Evolutionary conservation across 495 filamentous ascomycete genomes (phyloP).

Genomic region (Trichocladium uniseriatum): DNA sequence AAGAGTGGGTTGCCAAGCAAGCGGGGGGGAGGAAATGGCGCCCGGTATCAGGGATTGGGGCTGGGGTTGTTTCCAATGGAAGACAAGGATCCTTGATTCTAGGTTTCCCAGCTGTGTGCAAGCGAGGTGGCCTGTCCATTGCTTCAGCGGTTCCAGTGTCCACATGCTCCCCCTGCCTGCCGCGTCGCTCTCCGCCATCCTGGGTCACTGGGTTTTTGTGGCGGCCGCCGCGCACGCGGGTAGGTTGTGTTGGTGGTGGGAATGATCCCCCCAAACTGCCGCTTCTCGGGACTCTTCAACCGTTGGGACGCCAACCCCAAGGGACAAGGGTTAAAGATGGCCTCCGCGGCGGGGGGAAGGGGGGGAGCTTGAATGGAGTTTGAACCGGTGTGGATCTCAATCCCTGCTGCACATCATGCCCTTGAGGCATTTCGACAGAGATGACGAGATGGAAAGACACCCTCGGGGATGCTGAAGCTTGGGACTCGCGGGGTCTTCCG

Average conservation of each 20-base stretch:
- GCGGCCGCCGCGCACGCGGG: not conserved
- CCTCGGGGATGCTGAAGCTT: too few species aligned
- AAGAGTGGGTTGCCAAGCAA: conserved; percentile 18
- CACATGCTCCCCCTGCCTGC: too few species aligned
- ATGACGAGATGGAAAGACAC: not conserved
- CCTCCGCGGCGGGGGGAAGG: not conserved
- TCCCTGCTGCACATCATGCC: conserved; percentile 25
- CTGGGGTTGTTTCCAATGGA: not conserved
- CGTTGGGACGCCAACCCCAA: not conserved
- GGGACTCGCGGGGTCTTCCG: too few species aligned
- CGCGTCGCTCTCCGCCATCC: too few species aligned
- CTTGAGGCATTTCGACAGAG: not conserved
- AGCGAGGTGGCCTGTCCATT: not conserved
- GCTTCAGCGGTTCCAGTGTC: too few species aligned
- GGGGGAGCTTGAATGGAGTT: conserved; percentile 8
- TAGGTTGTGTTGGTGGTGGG: too few species aligned
- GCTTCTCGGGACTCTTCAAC: not conserved
- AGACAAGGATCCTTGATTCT: not conserved
- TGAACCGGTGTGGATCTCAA: conserved; percentile 9
- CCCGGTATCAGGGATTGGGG: conserved; percentile 15
- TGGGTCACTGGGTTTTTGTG: not conserved
- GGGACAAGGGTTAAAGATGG: not conserved
- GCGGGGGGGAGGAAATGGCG: conserved; percentile 16
- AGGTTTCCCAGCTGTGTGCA: not conserved
- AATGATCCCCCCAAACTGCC: not conserved